phyloP scores from a whole-genome alignment of 768 basidiomycete genomes.

The Chlorophyllum brunneum region DNA sequence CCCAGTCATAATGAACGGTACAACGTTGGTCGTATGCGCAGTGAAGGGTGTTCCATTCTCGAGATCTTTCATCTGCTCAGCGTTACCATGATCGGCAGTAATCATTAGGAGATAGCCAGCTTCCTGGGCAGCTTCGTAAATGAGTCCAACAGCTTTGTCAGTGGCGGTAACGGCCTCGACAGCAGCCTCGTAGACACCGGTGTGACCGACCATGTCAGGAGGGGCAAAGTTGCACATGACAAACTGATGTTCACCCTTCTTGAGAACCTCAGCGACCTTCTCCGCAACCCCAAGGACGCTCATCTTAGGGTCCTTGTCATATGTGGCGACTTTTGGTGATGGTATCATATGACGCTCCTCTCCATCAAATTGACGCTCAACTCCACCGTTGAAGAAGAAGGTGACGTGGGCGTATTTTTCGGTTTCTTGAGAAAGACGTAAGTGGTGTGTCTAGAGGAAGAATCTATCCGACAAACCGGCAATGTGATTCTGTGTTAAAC shows the following conservation, averaged over 20 bases:
- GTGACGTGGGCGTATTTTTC: conserved; percentile 98
- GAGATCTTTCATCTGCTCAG: conserved; percentile 88
- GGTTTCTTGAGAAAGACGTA: conserved; percentile 53
- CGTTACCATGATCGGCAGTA: conserved; percentile 95
- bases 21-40: conserved; percentile 85
- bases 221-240: conserved; percentile 99
- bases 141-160: conserved; percentile 83
- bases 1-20: conserved; percentile 87
- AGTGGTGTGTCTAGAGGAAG: not conserved
- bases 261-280: conserved; percentile 86
- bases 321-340: conserved; percentile 92
- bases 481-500: conserved; percentile 82
- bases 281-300: conserved; percentile 84
- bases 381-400: conserved; percentile 97
- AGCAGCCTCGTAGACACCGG: conserved; percentile 87
- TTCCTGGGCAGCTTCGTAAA: conserved; percentile 81
- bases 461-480: conserved; percentile 48
- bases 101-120: conserved; percentile 85
- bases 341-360: conserved; percentile 88
- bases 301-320: conserved; percentile 91
- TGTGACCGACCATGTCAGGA: conserved; percentile 97
- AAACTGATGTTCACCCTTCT: conserved; percentile 69
- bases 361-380: conserved; percentile 83
- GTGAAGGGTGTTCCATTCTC: conserved; percentile 87
- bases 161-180: conserved; percentile 86